phyloP scores from a whole-genome alignment of 148 eudicot genomes.

The Linanthus parryae region DNA sequence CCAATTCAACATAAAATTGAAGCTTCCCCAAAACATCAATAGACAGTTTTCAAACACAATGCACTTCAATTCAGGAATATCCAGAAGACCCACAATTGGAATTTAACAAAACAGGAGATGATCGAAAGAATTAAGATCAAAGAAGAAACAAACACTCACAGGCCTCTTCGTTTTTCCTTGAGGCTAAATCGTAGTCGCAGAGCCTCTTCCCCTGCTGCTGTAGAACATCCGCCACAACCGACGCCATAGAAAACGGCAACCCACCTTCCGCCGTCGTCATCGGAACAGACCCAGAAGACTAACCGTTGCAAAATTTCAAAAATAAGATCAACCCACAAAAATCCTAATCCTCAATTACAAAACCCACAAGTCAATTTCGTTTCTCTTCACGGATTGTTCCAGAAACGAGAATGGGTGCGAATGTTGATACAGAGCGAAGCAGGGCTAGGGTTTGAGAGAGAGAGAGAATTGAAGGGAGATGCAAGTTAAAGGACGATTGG shows the following conservation, averaged over 20 bases:
- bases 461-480: conserved; percentile 6
- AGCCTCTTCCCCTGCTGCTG: conserved; percentile 48
- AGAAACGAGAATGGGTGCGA: too few relatives aligned
- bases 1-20: not conserved
- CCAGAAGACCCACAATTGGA: not conserved
- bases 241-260: conserved; percentile 38
- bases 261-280: conserved; percentile 45
- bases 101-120: too few relatives aligned
- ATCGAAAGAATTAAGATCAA: too few relatives aligned
- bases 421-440: not conserved
- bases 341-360: not conserved
- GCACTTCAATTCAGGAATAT: not conserved
- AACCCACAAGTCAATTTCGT: too few relatives aligned
- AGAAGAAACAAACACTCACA: conserved; percentile 36
- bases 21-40: not conserved
- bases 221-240: conserved; percentile 71
- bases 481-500: not conserved
- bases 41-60: not conserved
- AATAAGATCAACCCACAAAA: not conserved
- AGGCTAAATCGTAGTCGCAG: conserved; percentile 46
- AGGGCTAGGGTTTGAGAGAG: conserved; percentile 7
- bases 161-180: conserved; percentile 71
- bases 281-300: not conserved
- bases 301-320: conserved; percentile 1
- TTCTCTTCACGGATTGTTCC: too few relatives aligned